phyloP scores from a whole-genome alignment of 208 protist species.

The Zelonia costaricensis region DNA sequence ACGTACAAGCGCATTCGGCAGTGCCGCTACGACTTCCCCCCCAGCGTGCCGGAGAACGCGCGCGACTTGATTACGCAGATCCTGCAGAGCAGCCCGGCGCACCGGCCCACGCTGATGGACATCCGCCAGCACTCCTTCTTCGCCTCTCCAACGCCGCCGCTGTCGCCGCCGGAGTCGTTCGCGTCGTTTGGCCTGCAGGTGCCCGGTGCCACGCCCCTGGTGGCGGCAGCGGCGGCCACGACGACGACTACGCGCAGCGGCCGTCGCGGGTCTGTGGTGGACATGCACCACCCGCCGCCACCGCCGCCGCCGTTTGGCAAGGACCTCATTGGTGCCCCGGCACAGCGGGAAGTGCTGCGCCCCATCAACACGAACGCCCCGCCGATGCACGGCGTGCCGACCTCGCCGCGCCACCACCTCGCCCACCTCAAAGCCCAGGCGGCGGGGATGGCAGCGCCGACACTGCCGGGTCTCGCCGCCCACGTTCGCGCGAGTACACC shows the following conservation, averaged over 20 bases:
- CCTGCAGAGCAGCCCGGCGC: constrained; percentile 77
- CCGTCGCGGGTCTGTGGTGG: constrained; percentile 12
- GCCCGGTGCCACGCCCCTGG: constrained; percentile 15
- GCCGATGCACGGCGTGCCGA: constrained; percentile 19
- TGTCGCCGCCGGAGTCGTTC: constrained; percentile 47
- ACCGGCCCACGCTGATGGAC: constrained; percentile 86
- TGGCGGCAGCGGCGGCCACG: background rate
- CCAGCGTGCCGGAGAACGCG: constrained; percentile 54
- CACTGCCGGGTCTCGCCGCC: constrained; percentile 3
- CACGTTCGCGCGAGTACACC: constrained; percentile 8
- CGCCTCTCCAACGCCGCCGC: constrained; percentile 43
- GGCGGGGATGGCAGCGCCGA: constrained; percentile 1
- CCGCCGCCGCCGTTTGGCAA: constrained; percentile 2
- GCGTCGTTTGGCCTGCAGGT: constrained; percentile 43
- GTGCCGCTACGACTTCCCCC: constrained; percentile 94
- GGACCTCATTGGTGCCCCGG: constrained; percentile 7
- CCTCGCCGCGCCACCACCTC: constrained; percentile 20
- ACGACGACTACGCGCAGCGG: constrained; percentile 2
- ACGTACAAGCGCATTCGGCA: constrained; percentile 96
- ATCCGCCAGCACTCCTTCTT: constrained; percentile 93
- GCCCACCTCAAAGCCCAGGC: constrained; percentile 8
- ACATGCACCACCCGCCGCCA: constrained; percentile 23
- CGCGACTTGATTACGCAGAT: constrained; percentile 93
- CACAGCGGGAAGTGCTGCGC: constrained; percentile 50
- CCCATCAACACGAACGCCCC: constrained; percentile 50